Evolutionary conservation across 2,329 filamentous ascomycete species (phyloP), one percentile per base, ranked within the genome.

Genomic region (Xylariaceae sp.): DNA sequence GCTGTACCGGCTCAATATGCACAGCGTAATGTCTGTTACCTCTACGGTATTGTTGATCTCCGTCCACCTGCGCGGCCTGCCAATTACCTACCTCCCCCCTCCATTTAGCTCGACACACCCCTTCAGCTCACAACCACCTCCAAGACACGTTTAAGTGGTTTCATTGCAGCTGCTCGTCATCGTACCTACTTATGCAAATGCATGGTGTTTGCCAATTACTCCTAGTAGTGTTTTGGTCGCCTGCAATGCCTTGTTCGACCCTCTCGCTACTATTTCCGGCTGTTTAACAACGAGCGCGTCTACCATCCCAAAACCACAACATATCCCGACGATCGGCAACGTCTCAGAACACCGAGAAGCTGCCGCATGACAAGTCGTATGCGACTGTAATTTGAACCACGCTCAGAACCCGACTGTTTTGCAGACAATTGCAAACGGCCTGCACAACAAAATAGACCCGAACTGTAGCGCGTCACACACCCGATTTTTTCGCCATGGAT

Each of bases 401-500:
- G 21, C 46, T 23, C 47, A 36, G 24, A 17, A 46, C 23, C 9
- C 37, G 19, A 48, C 39, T 6, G 23, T 24, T 29, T 26, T 52
- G 28, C 19, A 26, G 12, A 56, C 28, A 48, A 4, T 37, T 14
- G 40, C 54, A 37, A 26, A 19, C 52, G 29, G 33, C 41, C 26
- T 24, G 29, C 37, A 47, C 24, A 44, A 33, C 53, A 47, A 29
- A 24, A 39, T 21, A 55, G n/a, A 23, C 16, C 28, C 28, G n/a
- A 34, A 41, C 24, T 21, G 48, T 33, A 47, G 34, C 36, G 40
- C 51, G 28, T 37, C 45, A 37, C 31, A 37, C 36, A 29, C 28
- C 11, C n/a, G 1, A 19, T 24, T 24, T 26, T 16, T 45, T 44
- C 62, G 65, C 53, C 45, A 96, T 97, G 87, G 93, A 97, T 77